Evolutionary conservation across 352 stramenopile genomes (phyloP).

Genomic region (Phytophthora capsici): DNA sequence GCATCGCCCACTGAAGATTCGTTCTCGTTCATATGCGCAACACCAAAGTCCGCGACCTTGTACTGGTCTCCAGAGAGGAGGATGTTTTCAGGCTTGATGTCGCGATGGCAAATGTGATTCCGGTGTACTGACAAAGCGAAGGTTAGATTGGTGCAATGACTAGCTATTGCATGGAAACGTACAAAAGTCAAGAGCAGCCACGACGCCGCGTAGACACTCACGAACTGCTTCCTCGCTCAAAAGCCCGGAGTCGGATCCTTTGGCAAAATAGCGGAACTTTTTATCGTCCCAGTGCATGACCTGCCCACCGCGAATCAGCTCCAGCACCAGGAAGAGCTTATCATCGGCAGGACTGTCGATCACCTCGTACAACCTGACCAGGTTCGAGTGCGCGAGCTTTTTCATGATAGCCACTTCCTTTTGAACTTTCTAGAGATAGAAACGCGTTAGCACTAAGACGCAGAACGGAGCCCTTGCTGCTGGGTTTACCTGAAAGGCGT

Average conservation of each 20-base stretch:
- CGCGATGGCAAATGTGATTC: conserved; percentile 86
- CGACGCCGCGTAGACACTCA: conserved; percentile 75
- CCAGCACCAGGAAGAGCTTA: conserved; percentile 84
- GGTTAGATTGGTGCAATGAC: no score
- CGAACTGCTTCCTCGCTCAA: conserved; percentile 51
- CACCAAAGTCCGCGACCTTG: conserved; percentile 86
- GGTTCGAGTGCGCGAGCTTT: conserved; percentile 71
- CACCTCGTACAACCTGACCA: conserved; percentile 78
- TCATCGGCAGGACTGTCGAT: conserved; percentile 82
- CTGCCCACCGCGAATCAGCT: conserved; percentile 82
- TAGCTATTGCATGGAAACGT: conserved; percentile 21
- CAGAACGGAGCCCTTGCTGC: no score
- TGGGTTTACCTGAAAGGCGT: conserved; percentile 47
- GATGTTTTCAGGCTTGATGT: conserved; percentile 86
- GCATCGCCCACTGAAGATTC: conserved; percentile 28
- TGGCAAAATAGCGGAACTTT: conserved; percentile 57
- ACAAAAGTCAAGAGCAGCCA: conserved; percentile 81
- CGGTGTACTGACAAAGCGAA: conserved; percentile 54
- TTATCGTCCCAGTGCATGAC: conserved; percentile 90
- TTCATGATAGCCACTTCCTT: conserved; percentile 89
- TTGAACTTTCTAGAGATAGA: conserved; percentile 65
- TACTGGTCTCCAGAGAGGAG: conserved; percentile 63
- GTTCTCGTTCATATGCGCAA: conserved; percentile 66
- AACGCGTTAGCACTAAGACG: background rate
- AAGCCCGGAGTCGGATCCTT: conserved; percentile 22